Base-by-base conservation (phyloP, 805 yeast species). In the Wickerhamomyces canadensis region DNA sequence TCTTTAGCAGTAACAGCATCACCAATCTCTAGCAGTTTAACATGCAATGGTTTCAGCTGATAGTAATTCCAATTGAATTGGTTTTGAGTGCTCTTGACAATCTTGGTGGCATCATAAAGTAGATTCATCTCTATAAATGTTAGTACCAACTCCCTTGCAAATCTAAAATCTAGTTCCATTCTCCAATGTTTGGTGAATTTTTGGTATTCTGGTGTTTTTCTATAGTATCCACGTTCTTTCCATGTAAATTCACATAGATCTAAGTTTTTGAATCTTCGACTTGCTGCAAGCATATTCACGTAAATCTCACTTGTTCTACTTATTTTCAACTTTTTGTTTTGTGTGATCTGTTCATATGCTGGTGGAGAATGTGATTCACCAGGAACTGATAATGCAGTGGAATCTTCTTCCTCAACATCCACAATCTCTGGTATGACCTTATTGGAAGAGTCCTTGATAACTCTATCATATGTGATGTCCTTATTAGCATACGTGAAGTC, bases 211-310 rank as follows among this genome's bases (percentile, higher is more conserved):
- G 33, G 18, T 0, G 84, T 68, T 41, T 74, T 75, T 35, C 96
- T 67, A 60, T 71, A 87, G 17, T 55, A 43, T 3, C 96, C 96
- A 50, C 97, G 73, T 51, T 84, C 95, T 2, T 61, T 58, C 95
- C 96, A 88, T 1, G 84, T 65, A 19, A 61, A 57, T 38, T 76
- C 77, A 4, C 88, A 89, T 52, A 82, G 74, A 0, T 64, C 65
- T 28, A 69, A 57, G 48, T 80, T 72, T 27, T 68, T 65, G 51
- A 73, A 73, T 33, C 66, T 64, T 11, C 71, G 70, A 1, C 91
- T 84, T 1, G 91, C 91, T 43, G 48, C 58, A 19, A 38, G 51
- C 40, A 31, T 34, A 9, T 39, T 53, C 7, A 41, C 42, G 36
- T 42, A 54, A 4, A 45, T 35, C 19, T 41, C 37, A 13, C 50